Evolutionary conservation across 2,329 filamentous ascomycete species (phyloP).

Genomic region (Aspergillus tamarii): DNA sequence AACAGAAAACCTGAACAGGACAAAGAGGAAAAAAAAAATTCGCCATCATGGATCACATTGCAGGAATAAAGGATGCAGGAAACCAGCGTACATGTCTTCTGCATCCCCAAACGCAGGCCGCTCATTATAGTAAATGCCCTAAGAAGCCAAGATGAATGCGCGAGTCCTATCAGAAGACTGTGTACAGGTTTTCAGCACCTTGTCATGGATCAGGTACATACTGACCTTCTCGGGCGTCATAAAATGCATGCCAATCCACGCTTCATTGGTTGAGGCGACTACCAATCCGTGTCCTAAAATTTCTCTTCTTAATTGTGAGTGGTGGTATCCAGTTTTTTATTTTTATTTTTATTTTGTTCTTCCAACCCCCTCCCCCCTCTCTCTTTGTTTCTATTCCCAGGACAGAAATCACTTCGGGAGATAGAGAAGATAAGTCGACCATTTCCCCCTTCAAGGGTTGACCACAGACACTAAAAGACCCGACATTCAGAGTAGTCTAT

Average conservation of each 20-base stretch:
- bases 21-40: background rate
- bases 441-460: constrained; percentile 8
- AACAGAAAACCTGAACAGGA: background rate
- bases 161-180: constrained; percentile 3
- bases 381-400: background rate
- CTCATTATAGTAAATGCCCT: constrained; percentile 23
- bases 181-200: background rate
- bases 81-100: constrained; percentile 21
- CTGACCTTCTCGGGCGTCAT: background rate
- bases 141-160: background rate
- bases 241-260: background rate
- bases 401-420: background rate
- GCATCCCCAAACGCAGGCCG: constrained; percentile 21
- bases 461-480: constrained; percentile 8
- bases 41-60: constrained; percentile 6
- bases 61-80: constrained; percentile 19
- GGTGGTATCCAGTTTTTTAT: background rate
- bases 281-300: background rate
- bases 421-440: background rate
- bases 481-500: constrained; percentile 2
- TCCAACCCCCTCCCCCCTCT: background rate
- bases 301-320: background rate
- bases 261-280: background rate
- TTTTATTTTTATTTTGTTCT: background rate
- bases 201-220: background rate